phyloP scores from a whole-genome alignment of 768 basidiomycete species.

The Leucosporidium scottii region DNA sequence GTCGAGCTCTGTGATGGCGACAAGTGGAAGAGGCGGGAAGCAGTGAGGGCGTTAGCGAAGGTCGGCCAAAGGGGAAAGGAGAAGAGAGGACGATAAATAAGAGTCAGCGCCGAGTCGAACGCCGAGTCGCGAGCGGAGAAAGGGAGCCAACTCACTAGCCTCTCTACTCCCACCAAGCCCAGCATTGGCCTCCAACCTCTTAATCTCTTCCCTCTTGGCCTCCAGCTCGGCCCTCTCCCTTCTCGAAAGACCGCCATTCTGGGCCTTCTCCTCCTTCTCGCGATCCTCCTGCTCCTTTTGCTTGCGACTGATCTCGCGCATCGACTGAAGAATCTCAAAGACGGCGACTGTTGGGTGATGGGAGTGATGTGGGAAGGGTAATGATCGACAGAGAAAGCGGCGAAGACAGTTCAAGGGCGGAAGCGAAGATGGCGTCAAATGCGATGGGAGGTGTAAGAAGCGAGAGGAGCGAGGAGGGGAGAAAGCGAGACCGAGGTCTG shows the following conservation, averaged over 20 bases:
- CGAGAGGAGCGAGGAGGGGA: too few relatives aligned
- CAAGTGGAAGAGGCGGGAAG: too few relatives aligned
- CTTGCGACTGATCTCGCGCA: conserved; percentile 10
- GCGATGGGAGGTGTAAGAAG: too few relatives aligned
- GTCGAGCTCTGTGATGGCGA: neutral
- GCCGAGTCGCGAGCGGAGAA: neutral
- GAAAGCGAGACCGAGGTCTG: too few relatives aligned
- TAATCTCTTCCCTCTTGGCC: conserved; percentile 16
- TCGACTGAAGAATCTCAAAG: conserved; percentile 18
- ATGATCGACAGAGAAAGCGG: too few relatives aligned
- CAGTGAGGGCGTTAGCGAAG: too few relatives aligned
- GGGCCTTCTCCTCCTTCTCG: neutral
- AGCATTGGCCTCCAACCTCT: conserved; percentile 8
- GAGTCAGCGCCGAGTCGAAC: neutral
- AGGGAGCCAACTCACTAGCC: conserved; percentile 3
- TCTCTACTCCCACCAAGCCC: conserved; percentile 4
- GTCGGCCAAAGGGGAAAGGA: too few relatives aligned
- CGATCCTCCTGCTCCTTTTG: conserved; percentile 11
- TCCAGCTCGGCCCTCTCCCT: conserved; percentile 22
- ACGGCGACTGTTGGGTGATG: conserved; percentile 9
- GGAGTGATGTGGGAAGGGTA: too few relatives aligned
- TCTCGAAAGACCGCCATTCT: neutral
- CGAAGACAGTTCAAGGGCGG: too few relatives aligned
- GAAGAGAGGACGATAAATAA: too few relatives aligned
- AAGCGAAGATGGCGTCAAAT: too few relatives aligned